Evolutionary conservation across 306 rosid genomes (phyloP).

Genomic region (Vicia sativa): DNA sequence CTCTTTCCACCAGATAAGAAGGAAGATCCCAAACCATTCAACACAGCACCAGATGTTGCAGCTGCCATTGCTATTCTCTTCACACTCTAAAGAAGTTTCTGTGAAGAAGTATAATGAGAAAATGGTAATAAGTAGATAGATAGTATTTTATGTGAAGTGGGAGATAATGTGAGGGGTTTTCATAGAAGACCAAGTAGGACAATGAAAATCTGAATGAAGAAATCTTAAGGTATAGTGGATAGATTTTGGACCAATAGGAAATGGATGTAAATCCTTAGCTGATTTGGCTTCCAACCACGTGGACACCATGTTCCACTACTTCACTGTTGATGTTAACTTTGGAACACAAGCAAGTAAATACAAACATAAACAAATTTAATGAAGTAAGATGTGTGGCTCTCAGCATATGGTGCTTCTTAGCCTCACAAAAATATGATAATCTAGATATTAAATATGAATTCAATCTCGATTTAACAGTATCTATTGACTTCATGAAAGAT

Average conservation of each 20-base stretch:
- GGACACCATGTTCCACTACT: constrained; percentile 41
- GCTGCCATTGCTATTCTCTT: constrained; percentile 69
- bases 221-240: constrained; percentile 66
- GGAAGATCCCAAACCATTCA: constrained; percentile 77
- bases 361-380: constrained; percentile 35
- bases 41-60: constrained; percentile 85
- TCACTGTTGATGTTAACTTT: constrained; percentile 5
- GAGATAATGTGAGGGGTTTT: constrained; percentile 47
- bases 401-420: background rate
- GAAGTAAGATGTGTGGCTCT: background rate
- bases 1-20: constrained; percentile 81
- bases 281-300: constrained; percentile 62
- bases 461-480: no score
- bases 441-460: no score
- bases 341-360: constrained; percentile 7
- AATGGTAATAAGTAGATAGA: constrained; percentile 5
- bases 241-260: constrained; percentile 88
- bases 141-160: constrained; percentile 38
- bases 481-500: no score
- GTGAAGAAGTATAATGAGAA: background rate
- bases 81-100: background rate
- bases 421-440: constrained; percentile 25
- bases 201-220: constrained; percentile 67
- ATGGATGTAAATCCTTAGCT: constrained; percentile 54
- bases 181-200: constrained; percentile 64